Base-by-base conservation (phyloP, 768 basidiomycete species). In the Tulasnella sp. region DNA sequence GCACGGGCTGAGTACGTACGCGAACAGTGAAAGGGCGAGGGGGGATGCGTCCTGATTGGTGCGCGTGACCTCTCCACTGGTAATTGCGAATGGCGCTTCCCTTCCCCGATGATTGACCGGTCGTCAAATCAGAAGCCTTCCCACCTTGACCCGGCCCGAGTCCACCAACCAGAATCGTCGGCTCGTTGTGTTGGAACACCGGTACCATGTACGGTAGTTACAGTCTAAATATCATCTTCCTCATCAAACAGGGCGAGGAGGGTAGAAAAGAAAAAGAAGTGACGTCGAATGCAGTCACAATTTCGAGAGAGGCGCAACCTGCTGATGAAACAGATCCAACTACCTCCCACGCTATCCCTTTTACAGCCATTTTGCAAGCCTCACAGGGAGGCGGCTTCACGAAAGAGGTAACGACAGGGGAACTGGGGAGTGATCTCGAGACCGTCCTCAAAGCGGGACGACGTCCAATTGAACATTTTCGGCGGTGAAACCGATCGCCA, bases 61-160 rank as follows among this genome's bases (percentile, higher is more conserved):
- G 34, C 64, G 34, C 64, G 64, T 69, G 64, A 69, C 64, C 64
- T 16, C 60, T 34, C 7, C 60, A 6, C 64, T 31, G 64, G 31
- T 31, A 69, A 69, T 69, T 69, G 64, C 31, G 54, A 24, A 69
- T 69, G 64, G 34, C 64, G 64, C 6, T 69, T 24, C 54, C 24
- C 54, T 54, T n/a, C 7, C 9, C 64, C 64, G 64, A 69, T 34
- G 11, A 69, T 14, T 31, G 64, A 69, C 64, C 64, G 64, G 64
- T 69, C 64, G 64, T 69, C 64, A 69, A 69, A 69, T 69, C 64
- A 69, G 64, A 69, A 69, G 64, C 64, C 28, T 69, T 69, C 64
- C 64, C 64, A 69, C 64, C 64, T 37, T 20, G 34, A 69, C 64
- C 64, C 64, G 64, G 34, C 31, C 12, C 6, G 0, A 14, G 34